A percentile compares a stretch with the other conserved stretches of the same genome.
Evolutionary conservation across 176 grass and related monocot species (phyloP).

Genomic region (Phyllostachys edulis): DNA sequence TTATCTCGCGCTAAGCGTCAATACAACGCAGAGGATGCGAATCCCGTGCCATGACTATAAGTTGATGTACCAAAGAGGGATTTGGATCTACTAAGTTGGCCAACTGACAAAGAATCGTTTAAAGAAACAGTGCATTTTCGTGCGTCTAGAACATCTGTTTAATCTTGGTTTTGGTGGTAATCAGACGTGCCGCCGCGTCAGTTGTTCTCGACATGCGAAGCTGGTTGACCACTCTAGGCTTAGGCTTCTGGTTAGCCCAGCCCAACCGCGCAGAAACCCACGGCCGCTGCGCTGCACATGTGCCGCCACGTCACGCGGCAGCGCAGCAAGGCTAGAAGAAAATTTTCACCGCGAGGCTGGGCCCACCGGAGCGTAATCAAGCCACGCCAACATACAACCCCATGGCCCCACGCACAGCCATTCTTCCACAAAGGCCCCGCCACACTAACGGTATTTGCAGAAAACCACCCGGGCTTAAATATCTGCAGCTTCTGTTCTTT

Average conservation of each 20-base stretch:
- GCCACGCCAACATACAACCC: neutral
- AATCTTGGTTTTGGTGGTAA: too few species aligned
- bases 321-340: neutral
- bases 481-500: constrained; percentile 18
- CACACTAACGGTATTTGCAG: accelerated
- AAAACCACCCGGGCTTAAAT: neutral
- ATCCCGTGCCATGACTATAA: too few species aligned
- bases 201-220: neutral
- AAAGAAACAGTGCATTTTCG: too few species aligned
- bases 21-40: too few species aligned
- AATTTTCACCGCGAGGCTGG: neutral
- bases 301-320: neutral
- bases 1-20: too few species aligned
- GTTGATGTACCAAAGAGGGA: too few species aligned
- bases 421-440: neutral
- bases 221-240: neutral
- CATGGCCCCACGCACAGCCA: neutral
- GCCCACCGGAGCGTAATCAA: neutral
- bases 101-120: too few species aligned
- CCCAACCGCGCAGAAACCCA: neutral
- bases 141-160: too few species aligned
- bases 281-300: neutral
- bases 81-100: too few species aligned
- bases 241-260: too few species aligned
- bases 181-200: neutral